Evolutionary conservation across 2,329 filamentous ascomycete genomes (phyloP).

Genomic region (Dichotomopilus funicola): DNA sequence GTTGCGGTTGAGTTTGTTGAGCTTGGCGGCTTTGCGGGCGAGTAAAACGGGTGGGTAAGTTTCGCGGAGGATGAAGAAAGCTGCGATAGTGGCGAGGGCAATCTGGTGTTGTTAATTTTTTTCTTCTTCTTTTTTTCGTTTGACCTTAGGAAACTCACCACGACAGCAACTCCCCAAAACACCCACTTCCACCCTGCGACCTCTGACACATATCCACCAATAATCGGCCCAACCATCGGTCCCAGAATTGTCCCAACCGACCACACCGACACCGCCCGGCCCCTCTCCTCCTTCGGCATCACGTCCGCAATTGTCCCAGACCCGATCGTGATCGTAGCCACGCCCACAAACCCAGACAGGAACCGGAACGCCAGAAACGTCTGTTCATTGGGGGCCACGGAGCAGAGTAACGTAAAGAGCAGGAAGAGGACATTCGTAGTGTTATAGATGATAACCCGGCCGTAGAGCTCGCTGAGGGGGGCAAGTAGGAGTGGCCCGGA

Average conservation of each 20-base stretch:
- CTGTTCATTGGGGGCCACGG: slow-evolving; percentile 46
- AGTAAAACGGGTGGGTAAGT: slow-evolving; percentile 47
- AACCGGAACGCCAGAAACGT: slow-evolving; percentile 53
- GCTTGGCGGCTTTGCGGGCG: slow-evolving; percentile 39
- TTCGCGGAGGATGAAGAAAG: slow-evolving; percentile 36
- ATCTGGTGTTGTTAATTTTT: not conserved
- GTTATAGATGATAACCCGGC: slow-evolving; percentile 50
- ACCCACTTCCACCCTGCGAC: slow-evolving; percentile 46
- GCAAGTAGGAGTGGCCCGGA: slow-evolving; percentile 51
- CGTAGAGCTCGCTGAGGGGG: slow-evolving; percentile 57
- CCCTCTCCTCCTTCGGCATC: slow-evolving; percentile 39
- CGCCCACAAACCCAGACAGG: slow-evolving; percentile 51
- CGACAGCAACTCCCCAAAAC: slow-evolving; percentile 45
- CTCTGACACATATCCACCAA: slow-evolving; percentile 42
- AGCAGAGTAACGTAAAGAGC: slow-evolving; percentile 57
- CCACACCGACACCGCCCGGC: slow-evolving; percentile 44
- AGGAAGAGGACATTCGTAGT: slow-evolving; percentile 53
- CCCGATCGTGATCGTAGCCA: slow-evolving; percentile 41
- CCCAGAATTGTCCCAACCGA: slow-evolving; percentile 33
- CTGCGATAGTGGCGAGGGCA: slow-evolving; percentile 28
- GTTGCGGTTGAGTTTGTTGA: slow-evolving; percentile 29
- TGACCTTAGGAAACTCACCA: slow-evolving; percentile 12
- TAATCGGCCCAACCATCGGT: slow-evolving; percentile 40
- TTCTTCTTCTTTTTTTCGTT: not conserved
- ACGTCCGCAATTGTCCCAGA: slow-evolving; percentile 49